Evolutionary conservation across 2,329 filamentous ascomycete species (phyloP), one percentile per base, ranked within the genome.

Genomic region (Talaromyces sp.): DNA sequence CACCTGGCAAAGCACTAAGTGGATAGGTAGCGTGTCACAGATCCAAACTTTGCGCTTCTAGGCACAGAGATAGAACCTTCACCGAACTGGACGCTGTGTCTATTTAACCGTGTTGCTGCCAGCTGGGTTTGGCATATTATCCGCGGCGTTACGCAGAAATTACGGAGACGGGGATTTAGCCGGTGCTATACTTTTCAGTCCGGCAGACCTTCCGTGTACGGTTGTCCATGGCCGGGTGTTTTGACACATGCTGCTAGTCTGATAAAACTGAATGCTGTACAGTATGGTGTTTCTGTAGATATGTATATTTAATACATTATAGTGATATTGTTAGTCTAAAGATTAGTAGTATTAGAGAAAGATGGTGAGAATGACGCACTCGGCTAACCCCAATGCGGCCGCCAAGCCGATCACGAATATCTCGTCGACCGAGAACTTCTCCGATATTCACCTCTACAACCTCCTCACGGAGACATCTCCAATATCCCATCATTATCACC

Each of bases 21-120:
- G 56, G 37, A 45, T 59, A 43, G 37, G 7, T 31, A 31, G 27
- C 27, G 11, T 39, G 24, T 52, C 24, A 9, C 22, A 31, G 31
- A 19, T 56, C 50, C 31, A 50, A 31, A 37, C 52, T 37, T 35
- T 7, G 47, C 5, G 31, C 50, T 31, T 56, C 50, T 35, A 56
- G 50, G 9, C 47, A 31, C 27, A 31, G 27, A 31, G 27, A 31
- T 31, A 31, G 27, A 31, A 31, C 27, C 27, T 31, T 31, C 27
- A 31, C 27, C 27, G 27, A 31, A 31, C 27, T 31, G 27, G 27
- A 31, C 27, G 5, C 27, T 31, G 48, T 39, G 22, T n/a, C 4
- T 59, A 59, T 43, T 59, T 59, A 59, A 43, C 56, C 56, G 56
- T 31, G 16, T n/a, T 57, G n/a, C 27, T 31, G n/a, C 19, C 35